Base-by-base conservation (phyloP, 768 basidiomycete species). In the Leccinum arenicola region DNA sequence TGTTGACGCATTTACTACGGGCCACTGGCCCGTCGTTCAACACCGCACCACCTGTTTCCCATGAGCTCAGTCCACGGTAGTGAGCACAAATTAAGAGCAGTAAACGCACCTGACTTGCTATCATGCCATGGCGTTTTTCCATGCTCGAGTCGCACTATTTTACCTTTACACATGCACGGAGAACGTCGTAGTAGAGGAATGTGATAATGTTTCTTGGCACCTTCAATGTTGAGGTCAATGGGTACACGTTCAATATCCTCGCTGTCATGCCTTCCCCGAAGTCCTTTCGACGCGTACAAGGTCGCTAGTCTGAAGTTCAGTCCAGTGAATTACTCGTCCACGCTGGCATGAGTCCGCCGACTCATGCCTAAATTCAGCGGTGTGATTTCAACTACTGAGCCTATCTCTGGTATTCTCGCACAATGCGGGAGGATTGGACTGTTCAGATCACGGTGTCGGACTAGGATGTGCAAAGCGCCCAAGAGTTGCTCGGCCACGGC, bases 381-480 rank as follows among this genome's bases (percentile, higher is more conserved):
- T n/a, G n/a, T 19, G 10, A 9, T 43, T 40, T n/a, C 40, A 40
- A 40, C n/a, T 40, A 40, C 40, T 40, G n/a, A 40, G 40, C 4
- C 17, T 17, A 38, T 38, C 15, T 3, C 38, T 40, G 17, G 12
- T n/a, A 15, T 36, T 40, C 40, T 40, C 40, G 17, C n/a, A n/a
- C n/a, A 40, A 2, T n/a, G 40, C 9, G 17, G n/a, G 3, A 45
- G 43, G 43, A 19, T 5, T 19, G 11, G 10, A 45, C 10, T 95
- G 64, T 98, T 97, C 9, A 70, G 91, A 98, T 74, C 97, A 98
- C 73, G 73, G 11, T 33, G 29, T 25, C 25, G 25, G 29, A 3
- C 14, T 98, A 61, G 79, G 80, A 11, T 98, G 97, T 70, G 87
- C 95, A 17, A 77, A 75, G 61, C 82, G 83, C 70, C 84, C 89